Evolutionary conservation across 208 protist species (phyloP).

Genomic region (Herpetomonas muscarum): DNA sequence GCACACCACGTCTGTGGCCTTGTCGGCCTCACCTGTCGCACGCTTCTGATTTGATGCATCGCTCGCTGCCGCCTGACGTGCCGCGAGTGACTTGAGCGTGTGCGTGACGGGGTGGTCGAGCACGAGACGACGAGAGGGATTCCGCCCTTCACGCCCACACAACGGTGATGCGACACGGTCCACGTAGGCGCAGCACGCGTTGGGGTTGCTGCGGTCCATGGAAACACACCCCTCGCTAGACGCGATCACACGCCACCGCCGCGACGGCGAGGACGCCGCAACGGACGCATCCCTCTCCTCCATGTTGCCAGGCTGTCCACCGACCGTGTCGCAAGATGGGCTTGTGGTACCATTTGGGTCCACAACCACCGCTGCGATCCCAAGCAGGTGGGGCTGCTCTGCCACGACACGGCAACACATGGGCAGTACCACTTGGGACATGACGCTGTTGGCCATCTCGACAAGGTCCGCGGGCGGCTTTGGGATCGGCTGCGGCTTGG

Average conservation of each 20-base stretch:
- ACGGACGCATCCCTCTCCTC: too few relatives aligned
- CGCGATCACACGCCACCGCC: slow-evolving; percentile 36
- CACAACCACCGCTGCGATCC: not conserved
- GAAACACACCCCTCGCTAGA: slow-evolving; percentile 35
- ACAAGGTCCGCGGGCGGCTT: slow-evolving; percentile 14
- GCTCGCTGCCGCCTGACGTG: slow-evolving; percentile 8
- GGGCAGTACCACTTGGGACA: slow-evolving; percentile 22
- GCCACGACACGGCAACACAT: slow-evolving; percentile 4
- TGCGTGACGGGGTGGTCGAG: slow-evolving; percentile 78
- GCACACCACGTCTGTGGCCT: too few relatives aligned
- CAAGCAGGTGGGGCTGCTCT: not conserved
- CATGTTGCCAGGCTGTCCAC: too few relatives aligned
- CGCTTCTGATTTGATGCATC: too few relatives aligned
- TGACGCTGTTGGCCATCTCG: slow-evolving; percentile 11
- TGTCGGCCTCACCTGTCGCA: too few relatives aligned
- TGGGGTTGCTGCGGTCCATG: slow-evolving; percentile 27
- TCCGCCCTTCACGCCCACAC: too few relatives aligned
- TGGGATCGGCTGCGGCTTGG: slow-evolving; percentile 35
- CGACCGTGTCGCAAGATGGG: too few relatives aligned
- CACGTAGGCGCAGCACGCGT: slow-evolving; percentile 40
- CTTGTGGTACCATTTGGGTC: too few relatives aligned
- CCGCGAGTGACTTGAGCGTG: slow-evolving; percentile 58
- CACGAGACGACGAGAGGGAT: slow-evolving; percentile 16
- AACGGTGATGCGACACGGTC: too few relatives aligned
- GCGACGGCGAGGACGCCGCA: slow-evolving; percentile 30